phyloP scores from a whole-genome alignment of 73 alveolate genomes.

The Tetrahymena malaccensis region DNA sequence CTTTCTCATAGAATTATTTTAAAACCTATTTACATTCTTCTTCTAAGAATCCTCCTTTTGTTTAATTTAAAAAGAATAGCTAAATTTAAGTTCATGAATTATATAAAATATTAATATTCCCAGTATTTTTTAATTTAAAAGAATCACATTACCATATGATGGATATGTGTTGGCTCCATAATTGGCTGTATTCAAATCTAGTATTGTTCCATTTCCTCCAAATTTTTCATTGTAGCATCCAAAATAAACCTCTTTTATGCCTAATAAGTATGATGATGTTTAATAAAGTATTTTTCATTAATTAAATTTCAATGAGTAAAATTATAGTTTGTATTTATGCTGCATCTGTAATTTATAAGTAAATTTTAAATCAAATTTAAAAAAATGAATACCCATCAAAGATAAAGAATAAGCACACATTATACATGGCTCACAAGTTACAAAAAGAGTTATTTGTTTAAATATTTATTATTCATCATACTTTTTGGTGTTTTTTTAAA shows the following conservation, averaged over 20 bases:
- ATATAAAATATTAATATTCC: too few species aligned
- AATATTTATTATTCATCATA: not conserved
- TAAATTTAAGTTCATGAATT: not conserved
- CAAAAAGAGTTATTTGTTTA: conserved; percentile 49
- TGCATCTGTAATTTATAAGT: not conserved
- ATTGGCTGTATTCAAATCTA: conserved; percentile 50
- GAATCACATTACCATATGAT: not conserved
- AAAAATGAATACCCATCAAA: not conserved
- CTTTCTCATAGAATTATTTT: conserved; percentile 70
- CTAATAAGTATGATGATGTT: not conserved
- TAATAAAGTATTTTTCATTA: not conserved
- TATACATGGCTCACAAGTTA: conserved; percentile 85
- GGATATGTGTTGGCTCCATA: conserved; percentile 45
- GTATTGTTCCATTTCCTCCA: conserved; percentile 89
- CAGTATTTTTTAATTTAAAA: too few species aligned
- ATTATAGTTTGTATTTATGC: too few species aligned
- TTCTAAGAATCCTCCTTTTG: conserved; percentile 3
- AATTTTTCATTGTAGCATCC: conserved; percentile 89
- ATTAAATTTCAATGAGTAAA: too few species aligned
- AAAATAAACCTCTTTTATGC: conserved; percentile 51
- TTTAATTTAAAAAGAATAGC: not conserved
- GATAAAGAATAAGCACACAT: conserved; percentile 85
- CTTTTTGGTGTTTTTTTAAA: not conserved
- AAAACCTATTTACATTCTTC: conserved; percentile 63
- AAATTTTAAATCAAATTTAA: too few species aligned